Base-by-base conservation (phyloP, 805 yeast genomes). In the Yamadazyma philogaea region DNA sequence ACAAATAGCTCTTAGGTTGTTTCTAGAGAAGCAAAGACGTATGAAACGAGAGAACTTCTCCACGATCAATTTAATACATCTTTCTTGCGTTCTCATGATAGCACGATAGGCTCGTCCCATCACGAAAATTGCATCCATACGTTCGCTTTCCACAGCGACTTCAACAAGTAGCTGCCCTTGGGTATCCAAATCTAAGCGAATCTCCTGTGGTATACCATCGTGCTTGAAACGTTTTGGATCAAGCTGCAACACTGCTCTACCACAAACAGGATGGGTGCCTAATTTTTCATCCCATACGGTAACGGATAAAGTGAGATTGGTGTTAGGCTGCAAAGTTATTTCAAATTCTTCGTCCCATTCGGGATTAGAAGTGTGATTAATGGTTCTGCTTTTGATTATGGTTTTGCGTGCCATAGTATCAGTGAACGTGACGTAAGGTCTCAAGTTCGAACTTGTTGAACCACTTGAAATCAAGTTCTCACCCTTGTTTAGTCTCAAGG, bases 281-380 rank as follows among this genome's bases (percentile, higher is more conserved):
- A 77, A 50, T 31, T 61, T 65, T 32, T 79, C 83, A 53, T 82
- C 83, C 95, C 95, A 87, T 0, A 86, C 76, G 1, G 83, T 81
- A 1, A 79, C 75, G 1, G 79, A 73, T 1, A 84, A 49, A 20
- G 78, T 69, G 28, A 73, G 63, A 1, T 75, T 56, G 1, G 73
- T 60, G 17, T 69, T 61, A 0, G 74, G 70, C 12, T 61, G 58
- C 11, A 69, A 39, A 3, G 67, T 64, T 7, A 68, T 45, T 58
- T 88, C 96, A 57, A 88, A 87, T 43, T 84, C 86, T 64, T 90
- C 96, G 53, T 87, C 86, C 95, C 95, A 91, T 12, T 75, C 77
- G 0, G 97, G 96, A 52, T 81, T 79, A 26, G 75, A 64, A 4
- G 81, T 77, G 41, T 77, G 77, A 22, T 72, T 68, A 3, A 85